A percentile compares a stretch with the other conserved stretches of the same genome.
These are phyloP conservation scores for Chlorella sp. DNA, from an alignment of 139 green algal genomes.

Conservation along the genomic window DNA sequence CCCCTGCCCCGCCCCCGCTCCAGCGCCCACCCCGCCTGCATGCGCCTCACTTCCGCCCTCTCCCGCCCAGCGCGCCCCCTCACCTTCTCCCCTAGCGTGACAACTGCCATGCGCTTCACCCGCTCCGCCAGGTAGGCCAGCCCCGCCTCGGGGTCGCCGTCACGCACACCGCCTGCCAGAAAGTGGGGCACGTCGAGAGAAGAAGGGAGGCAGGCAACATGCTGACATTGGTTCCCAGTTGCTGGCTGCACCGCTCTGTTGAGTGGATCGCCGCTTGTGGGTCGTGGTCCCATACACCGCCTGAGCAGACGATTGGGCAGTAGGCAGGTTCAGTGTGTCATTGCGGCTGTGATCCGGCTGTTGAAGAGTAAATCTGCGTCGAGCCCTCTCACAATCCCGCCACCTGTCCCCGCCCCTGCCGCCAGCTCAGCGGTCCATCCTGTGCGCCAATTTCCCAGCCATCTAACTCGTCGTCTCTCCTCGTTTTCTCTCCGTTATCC, in stretches of 20 bases:
- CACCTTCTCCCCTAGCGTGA: slow-evolving; percentile 67
- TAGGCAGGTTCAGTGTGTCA: too few species aligned
- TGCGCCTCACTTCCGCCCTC: not conserved
- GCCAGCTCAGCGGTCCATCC: too few species aligned
- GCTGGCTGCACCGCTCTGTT: not conserved
- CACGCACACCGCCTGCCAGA: not conserved
- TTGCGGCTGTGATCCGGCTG: too few species aligned
- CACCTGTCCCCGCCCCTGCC: too few species aligned
- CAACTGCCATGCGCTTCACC: slow-evolving; percentile 51
- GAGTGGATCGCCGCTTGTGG: not conserved
- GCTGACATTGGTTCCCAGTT: not conserved
- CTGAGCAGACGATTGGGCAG: not conserved
- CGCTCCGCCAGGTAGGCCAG: slow-evolving; percentile 53
- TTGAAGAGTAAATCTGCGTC: too few species aligned
- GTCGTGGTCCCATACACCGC: not conserved
- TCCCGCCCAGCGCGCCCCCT: not conserved
- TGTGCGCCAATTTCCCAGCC: too few species aligned
- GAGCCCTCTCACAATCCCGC: too few species aligned
- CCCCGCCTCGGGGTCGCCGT: slow-evolving; percentile 18
- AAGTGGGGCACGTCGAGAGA: not conserved
- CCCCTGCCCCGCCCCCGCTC: not conserved
- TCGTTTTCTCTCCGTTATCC: too few species aligned
- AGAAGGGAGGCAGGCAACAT: not conserved
- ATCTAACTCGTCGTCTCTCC: too few species aligned
- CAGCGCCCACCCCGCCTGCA: not conserved